Base-by-base conservation (phyloP, 2,329 filamentous ascomycete genomes). In the Helminthosporium solani region DNA sequence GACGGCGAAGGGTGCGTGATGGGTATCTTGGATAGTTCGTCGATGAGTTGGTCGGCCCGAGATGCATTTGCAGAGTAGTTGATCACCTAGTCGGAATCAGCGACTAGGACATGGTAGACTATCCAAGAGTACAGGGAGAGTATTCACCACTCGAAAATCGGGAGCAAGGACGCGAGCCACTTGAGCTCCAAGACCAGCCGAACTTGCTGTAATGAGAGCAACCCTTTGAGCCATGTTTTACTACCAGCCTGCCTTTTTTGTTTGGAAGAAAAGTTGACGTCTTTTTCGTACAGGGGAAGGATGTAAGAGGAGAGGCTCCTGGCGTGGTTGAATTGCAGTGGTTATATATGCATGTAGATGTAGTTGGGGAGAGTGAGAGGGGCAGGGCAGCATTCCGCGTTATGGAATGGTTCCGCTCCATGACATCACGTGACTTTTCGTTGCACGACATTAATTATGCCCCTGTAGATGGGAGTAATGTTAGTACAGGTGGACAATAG, bases 121-220 rank as follows among this genome's bases (percentile, higher is more conserved):
- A 5, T 12, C 14, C 28, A n/a, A 6, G 5, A 14, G 5, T 31
- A 14, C 28, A 14, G 6, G 28, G 28, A n/a, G 14, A 14, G 12
- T 9, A 63, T 69, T 19, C 63, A 75, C 74, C 2, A 77, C 60
- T 46, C 74, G 62, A 48, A 73, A 75, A 48, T 76, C 74, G 46
- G 73, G 72, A 21, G 75, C 74, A 18, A 77, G 68, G 1, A 65
- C 67, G 15, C 74, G 70, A 23, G 74, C 74, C 30, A 76, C 72
- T 50, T 74, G 71, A 14, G 74, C 74, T n/a, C 75, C 75, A 2
- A 77, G 57, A 11, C 74, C 74, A 11, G 75, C 75, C n/a, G 74
- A 73, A 44, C 73, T 74, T 21, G 74, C 75, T 2, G 75, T 76
- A 39, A 77, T 73, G 31, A 76, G 64, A n/a, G 67, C 73, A 30